A percentile compares a stretch with the other conserved stretches of the same genome.
Conservation (phyloP, 306 rosid species). For the Gastrolobium villosum region DNA sequence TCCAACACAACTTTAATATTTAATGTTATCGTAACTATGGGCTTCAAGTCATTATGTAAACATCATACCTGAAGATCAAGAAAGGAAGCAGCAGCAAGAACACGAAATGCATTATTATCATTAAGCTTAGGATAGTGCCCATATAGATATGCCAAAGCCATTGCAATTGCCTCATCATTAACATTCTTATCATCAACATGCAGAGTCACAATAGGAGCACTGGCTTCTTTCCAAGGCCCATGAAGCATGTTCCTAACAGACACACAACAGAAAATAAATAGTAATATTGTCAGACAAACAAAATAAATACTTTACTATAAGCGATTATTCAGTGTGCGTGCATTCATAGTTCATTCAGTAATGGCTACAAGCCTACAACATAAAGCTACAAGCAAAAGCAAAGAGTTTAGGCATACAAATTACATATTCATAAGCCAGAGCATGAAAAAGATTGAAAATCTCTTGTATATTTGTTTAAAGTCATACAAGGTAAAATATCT, state of each 20-base stretch:
- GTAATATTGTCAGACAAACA: conserved; percentile 2
- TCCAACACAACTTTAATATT: conserved; percentile 11
- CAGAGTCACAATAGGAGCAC: conserved; percentile 78
- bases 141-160: conserved; percentile 90
- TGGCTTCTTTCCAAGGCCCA: conserved; percentile 99
- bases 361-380: neutral
- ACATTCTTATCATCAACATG: conserved; percentile 92
- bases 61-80: conserved; percentile 93
- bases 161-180: conserved; percentile 85
- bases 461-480: neutral
- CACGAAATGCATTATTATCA: conserved; percentile 93
- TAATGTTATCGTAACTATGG: neutral
- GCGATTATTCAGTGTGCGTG: neutral
- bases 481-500: neutral
- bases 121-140: conserved; percentile 95
- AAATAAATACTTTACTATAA: neutral
- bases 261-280: neutral
- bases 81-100: conserved; percentile 96
- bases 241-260: conserved; percentile 93
- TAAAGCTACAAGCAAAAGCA: neutral
- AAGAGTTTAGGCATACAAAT: neutral
- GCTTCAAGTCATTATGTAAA: conserved; percentile 33
- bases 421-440: conserved; percentile 9
- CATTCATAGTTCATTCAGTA: neutral
- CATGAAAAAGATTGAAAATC: neutral